Evolutionary conservation across 345 rosid genomes (phyloP), one percentile per base, ranked within the genome.

Genomic region (Salix exigua): DNA sequence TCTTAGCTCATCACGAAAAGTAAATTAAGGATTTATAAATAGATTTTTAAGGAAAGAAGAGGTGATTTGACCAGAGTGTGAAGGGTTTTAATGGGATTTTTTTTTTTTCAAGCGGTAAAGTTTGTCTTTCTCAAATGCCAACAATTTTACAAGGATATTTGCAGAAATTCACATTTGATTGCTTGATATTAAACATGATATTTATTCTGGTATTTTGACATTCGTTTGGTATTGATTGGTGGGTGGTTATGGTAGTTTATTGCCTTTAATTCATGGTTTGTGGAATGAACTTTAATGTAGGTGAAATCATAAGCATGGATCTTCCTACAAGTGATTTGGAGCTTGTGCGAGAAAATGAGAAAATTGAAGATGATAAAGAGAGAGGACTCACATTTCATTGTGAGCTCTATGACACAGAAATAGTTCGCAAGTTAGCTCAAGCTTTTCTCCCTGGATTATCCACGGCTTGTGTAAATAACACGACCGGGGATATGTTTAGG

Each of bases 391-490:
- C 86, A 19, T 85, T 87, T 80, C 87, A 79, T 76, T 96, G 98
- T 77, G 78, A 84, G 38, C 91, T 90, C 31, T 91, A 82, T 62
- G 98, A 95, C 65, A 81, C 86, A 23, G 86, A 89, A 81, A 31
- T 88, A 48, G 97, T 84, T 80, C 89, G 81, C 83, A 91, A 87
- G 74, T 84, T 91, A 44, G 88, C 91, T 51, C 89, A 89, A 72
- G 75, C 30, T 48, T 76, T 95, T 77, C 88, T 95, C 68, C 93
- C 91, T 0, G 99, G 99, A 60, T 77, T 96, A 76, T 89, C 96
- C 65, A 80, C 92, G 0, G 96, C 97, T 63, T 93, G 94, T 78
- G 90, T 96, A 21, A 97, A 93, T 83, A 87, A 87, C 88, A 96
- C 98, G 1, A 89, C 89, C 1, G 96, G 97, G n/a, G 97, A 80